Base-by-base conservation (phyloP, 169 alveolate species). In the Eimeria maxima region DNA sequence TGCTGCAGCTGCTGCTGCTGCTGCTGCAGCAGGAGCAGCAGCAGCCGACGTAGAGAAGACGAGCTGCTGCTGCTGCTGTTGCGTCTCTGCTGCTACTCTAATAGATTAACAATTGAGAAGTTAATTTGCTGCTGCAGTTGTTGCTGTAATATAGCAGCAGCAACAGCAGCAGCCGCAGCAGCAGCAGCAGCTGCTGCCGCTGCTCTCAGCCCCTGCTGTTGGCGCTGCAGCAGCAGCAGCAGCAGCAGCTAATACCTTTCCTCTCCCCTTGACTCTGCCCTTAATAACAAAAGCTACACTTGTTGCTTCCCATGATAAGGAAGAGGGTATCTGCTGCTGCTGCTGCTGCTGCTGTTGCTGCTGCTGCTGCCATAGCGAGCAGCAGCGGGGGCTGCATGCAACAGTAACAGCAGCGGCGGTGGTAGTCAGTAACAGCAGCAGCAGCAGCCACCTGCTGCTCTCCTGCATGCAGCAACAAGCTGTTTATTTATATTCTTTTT, bases 11-110 rank as follows among this genome's bases (percentile, higher is more conserved):
- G 71, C 69, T 4, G 47, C 90, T n/a, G 65, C 90, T 7, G 60
- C 86, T 16, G 86, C 86, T 16, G 86, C 86, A 42, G 86, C 86
- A 74, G 60, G 60, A 42, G 86, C 86, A 42, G 86, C 86, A 8
- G 86, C 86, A 1, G 11, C 86, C 18, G n/a, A 8, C 24, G 53
- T 4, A 5, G 53, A 20, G 50, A 71, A 71, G 86, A 74, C 22
- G 86, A 16, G 60, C 44, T 18, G 60, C 42, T n/a, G 86, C 11
- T 44, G 86, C 86, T 74, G 86, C 86, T 74, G 86, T 42, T 38
- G 57, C 60, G 50, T 29, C 38, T 74, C 63, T 44, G 63, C 5
- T 4, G 86, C 0, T 74, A 0, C 86, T 42, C 60, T 5, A 74
- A 33, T 27, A 16, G 63, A 3, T 38, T 1, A 13, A 16, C 86